Conservation (phyloP, 805 yeast species). For the Yarrowia hollandica region DNA sequence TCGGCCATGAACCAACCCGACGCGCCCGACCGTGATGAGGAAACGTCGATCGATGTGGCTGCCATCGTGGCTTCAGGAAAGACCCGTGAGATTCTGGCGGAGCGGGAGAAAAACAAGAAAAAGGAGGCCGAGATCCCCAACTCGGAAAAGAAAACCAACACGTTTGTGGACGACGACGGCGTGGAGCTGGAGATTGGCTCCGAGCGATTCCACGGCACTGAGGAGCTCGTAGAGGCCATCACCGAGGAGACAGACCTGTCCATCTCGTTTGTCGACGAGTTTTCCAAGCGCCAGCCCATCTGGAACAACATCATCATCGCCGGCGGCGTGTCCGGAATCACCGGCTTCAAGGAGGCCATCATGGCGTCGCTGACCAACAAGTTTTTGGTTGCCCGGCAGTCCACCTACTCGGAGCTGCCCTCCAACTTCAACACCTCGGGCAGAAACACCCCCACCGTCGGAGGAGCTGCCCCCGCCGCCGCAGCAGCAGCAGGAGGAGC, state of each 20-base stretch:
- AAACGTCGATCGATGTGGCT: constrained; percentile 83
- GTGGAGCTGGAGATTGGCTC: constrained; percentile 71
- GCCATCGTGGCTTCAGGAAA: constrained; percentile 79
- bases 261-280: constrained; percentile 60
- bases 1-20: constrained; percentile 51
- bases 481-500: constrained; percentile 34
- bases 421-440: constrained; percentile 42
- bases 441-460: constrained; percentile 39
- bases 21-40: constrained; percentile 51
- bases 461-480: constrained; percentile 33
- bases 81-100: constrained; percentile 67
- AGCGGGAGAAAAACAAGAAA: constrained; percentile 54
- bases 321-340: constrained; percentile 75
- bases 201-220: constrained; percentile 83
- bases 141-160: constrained; percentile 69
- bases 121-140: constrained; percentile 47
- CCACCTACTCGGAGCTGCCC: constrained; percentile 44
- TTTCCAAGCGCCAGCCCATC: constrained; percentile 72
- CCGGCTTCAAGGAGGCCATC: constrained; percentile 74
- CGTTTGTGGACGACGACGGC: constrained; percentile 62
- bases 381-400: constrained; percentile 48
- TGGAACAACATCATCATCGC: constrained; percentile 79
- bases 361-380: constrained; percentile 58
- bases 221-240: constrained; percentile 55
- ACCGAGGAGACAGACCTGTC: constrained; percentile 55